These are phyloP conservation scores for Aspergillus pseudonomiae DNA, from an alignment of 2,329 filamentous ascomycete species.

Conservation along the genomic window DNA sequence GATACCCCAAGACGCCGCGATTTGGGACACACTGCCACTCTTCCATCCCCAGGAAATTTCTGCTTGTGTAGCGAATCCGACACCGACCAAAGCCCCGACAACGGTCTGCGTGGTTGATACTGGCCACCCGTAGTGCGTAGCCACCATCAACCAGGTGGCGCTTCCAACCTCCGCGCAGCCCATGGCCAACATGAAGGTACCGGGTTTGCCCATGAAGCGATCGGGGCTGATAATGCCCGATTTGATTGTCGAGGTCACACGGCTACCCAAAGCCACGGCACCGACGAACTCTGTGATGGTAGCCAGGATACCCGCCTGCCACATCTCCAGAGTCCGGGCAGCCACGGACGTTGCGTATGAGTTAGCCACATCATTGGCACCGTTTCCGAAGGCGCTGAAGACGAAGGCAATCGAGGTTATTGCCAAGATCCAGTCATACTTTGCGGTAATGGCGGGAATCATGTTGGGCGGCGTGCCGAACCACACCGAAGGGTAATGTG, in stretches of 20 bases:
- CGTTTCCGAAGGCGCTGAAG: constrained; percentile 33
- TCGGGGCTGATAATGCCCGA: constrained; percentile 47
- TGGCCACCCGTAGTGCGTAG: constrained; percentile 40
- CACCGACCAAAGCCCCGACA: constrained; percentile 39
- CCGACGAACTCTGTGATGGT: constrained; percentile 56
- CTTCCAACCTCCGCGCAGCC: constrained; percentile 38
- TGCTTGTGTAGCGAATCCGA: constrained; percentile 29
- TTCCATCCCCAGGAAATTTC: constrained; percentile 40
- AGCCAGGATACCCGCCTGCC: constrained; percentile 54
- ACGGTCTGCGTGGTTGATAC: constrained; percentile 49
- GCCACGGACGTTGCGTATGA: constrained; percentile 58
- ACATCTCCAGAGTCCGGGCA: constrained; percentile 56
- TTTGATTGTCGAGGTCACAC: constrained; percentile 49
- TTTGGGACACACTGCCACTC: constrained; percentile 49
- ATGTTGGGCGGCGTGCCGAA: constrained; percentile 19
- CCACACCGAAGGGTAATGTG: neutral
- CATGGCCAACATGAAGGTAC: constrained; percentile 45
- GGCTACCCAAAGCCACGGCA: constrained; percentile 55
- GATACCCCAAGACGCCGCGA: constrained; percentile 54
- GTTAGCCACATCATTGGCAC: constrained; percentile 55
- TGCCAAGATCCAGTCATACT: constrained; percentile 35
- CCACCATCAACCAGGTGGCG: constrained; percentile 41
- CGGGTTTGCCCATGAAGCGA: constrained; percentile 39
- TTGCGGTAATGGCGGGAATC: constrained; percentile 26
- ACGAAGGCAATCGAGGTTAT: constrained; percentile 33